Conservation (phyloP, 1,284 basidiomycete species). For the Apiotrichum veenhuisii region DNA sequence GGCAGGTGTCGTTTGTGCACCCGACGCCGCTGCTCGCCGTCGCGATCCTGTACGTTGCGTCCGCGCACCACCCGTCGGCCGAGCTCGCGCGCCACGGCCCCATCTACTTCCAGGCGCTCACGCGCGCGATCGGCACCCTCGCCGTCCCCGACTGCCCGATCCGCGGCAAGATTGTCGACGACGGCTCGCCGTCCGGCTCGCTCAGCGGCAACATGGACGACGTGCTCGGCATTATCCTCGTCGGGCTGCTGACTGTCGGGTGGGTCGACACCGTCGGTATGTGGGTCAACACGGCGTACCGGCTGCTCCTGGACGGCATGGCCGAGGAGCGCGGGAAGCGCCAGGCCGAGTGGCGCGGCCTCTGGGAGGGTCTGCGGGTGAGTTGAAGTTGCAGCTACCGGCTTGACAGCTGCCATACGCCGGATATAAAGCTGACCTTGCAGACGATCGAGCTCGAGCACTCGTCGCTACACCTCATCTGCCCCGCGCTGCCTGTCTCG, state of each 20-base stretch:
- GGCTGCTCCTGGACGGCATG: slow-evolving; percentile 22
- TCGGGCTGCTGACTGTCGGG: slow-evolving; percentile 20
- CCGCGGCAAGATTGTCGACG: background rate
- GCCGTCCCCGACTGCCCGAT: slow-evolving; percentile 17
- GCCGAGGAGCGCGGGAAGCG: slow-evolving; percentile 18
- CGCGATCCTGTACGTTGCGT: slow-evolving; percentile 20
- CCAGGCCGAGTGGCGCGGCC: slow-evolving; percentile 19
- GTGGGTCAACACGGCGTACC: slow-evolving; percentile 23
- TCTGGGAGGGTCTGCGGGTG: slow-evolving; percentile 25
- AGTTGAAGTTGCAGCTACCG: slow-evolving; percentile 1
- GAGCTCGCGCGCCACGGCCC: slow-evolving; percentile 18
- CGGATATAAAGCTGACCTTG: background rate
- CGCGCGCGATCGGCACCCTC: slow-evolving; percentile 15
- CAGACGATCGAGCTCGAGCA: slow-evolving; percentile 27
- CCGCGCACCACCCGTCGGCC: slow-evolving; percentile 17
- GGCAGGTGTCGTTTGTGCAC: slow-evolving; percentile 23
- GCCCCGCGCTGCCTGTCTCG: slow-evolving; percentile 15
- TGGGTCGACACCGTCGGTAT: slow-evolving; percentile 26
- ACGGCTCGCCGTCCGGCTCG: slow-evolving; percentile 3
- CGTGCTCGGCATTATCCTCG: slow-evolving; percentile 23
- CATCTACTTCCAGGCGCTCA: slow-evolving; percentile 19
- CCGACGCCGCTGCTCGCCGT: slow-evolving; percentile 23
- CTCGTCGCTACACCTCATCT: slow-evolving; percentile 22
- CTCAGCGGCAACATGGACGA: slow-evolving; percentile 22
- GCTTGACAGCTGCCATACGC: background rate